Evolutionary conservation across 352 stramenopile genomes (phyloP).

Genomic region (Blastocystis sp.): DNA sequence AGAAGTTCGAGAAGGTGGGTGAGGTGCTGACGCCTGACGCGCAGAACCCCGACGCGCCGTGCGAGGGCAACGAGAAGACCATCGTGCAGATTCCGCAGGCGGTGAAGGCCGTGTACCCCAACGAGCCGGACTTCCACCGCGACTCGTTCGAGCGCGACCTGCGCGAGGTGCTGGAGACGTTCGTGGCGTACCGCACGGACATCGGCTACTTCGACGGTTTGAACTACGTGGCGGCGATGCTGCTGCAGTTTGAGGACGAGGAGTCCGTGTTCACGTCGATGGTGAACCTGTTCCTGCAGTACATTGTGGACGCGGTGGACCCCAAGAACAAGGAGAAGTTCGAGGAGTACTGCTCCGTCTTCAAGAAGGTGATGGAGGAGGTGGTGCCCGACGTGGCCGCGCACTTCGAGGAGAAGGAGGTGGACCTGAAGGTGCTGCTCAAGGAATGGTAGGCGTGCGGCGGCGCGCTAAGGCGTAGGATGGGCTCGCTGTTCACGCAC

Average conservation of each 20-base stretch:
- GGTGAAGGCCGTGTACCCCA: slow-evolving; percentile 65
- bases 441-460: slow-evolving; percentile 17
- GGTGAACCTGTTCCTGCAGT: slow-evolving; percentile 61
- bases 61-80: slow-evolving; percentile 62
- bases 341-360: slow-evolving; percentile 46
- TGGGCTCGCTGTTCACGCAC: slow-evolving; percentile 57
- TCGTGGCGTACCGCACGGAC: slow-evolving; percentile 45
- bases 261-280: slow-evolving; percentile 61
- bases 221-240: slow-evolving; percentile 62
- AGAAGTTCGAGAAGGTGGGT: slow-evolving; percentile 36
- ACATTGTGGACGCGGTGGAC: slow-evolving; percentile 46
- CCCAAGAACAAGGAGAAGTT: slow-evolving; percentile 45
- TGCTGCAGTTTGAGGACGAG: slow-evolving; percentile 62
- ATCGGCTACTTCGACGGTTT: slow-evolving; percentile 68
- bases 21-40: background rate
- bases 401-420: slow-evolving; percentile 42
- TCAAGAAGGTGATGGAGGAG: slow-evolving; percentile 27
- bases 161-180: slow-evolving; percentile 59
- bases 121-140: slow-evolving; percentile 29
- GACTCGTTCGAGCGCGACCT: slow-evolving; percentile 28
- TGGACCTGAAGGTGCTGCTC: slow-evolving; percentile 21
- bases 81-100: slow-evolving; percentile 51
- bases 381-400: background rate
- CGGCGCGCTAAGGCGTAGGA: slow-evolving; percentile 7
- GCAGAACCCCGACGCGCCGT: slow-evolving; percentile 58